These are phyloP conservation scores for Bremia lactucae DNA, from an alignment of 352 stramenopile genomes.

Conservation along the genomic window DNA sequence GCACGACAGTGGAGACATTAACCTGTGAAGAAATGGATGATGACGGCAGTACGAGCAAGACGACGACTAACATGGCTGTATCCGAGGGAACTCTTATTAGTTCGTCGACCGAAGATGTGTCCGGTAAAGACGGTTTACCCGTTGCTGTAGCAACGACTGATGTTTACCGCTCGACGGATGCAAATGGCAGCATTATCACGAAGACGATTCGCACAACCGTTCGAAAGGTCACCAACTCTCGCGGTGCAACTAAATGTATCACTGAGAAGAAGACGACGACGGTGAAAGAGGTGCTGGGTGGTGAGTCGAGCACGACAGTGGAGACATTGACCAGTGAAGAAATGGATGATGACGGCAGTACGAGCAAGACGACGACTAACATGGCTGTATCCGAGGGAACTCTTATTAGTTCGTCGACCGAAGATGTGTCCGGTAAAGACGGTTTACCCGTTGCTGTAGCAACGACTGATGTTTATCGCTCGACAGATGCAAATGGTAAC, in stretches of 20 bases:
- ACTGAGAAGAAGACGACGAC: constrained; percentile 21
- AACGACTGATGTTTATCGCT: constrained; percentile 8
- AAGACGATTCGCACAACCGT: constrained; percentile 24
- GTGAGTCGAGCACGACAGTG: constrained; percentile 14
- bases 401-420: constrained; percentile 9
- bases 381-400: constrained; percentile 3
- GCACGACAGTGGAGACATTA: constrained; percentile 8
- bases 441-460: constrained; percentile 1
- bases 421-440: constrained; percentile 9
- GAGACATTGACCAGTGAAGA: constrained; percentile 11
- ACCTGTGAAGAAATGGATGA: too few species aligned
- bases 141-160: constrained; percentile 17
- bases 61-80: neutral
- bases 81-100: constrained; percentile 11
- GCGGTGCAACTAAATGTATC: constrained; percentile 14
- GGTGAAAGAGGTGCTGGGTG: constrained; percentile 9
- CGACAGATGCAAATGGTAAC: constrained; percentile 6
- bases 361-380: neutral
- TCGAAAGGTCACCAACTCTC: constrained; percentile 11
- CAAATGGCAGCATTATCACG: constrained; percentile 15
- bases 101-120: constrained; percentile 11
- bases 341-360: neutral
- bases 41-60: neutral
- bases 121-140: constrained; percentile 10
- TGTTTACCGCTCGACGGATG: constrained; percentile 12